Evolutionary conservation across 257 asterid species (phyloP), one percentile per base, ranked within the genome.

Genomic region (Fraxinus cuspidata): DNA sequence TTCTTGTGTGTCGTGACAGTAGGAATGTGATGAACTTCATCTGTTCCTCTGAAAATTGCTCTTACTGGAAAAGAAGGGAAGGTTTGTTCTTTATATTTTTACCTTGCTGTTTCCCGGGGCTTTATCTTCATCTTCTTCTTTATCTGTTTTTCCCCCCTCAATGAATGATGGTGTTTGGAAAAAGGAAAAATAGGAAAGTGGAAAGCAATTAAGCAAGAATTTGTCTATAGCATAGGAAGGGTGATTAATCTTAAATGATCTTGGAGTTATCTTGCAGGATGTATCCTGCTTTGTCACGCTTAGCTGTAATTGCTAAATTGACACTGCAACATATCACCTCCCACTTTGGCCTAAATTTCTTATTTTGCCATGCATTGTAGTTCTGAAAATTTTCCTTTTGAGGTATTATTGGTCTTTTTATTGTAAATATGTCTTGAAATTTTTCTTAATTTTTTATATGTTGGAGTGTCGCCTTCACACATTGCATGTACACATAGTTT

Each of bases 401-500:
- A n/a, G 29, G 27, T 7, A 31, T 27, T 31, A 32, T 34, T 34
- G 4, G 32, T 35, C 53, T 63, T 44, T 75, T 13, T 63, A 35
- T 11, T 71, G 29, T 12, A n/a, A 4, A 3, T 70, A 3, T 23
- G 6, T 31, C n/a, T 27, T 65, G 13, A 21, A 1, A n/a, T 31
- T 21, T 9, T 19, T 25, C 11, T 31, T 28, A 40, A 28, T 44
- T 42, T 69, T 38, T 63, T 7, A 21, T 2, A 21, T 3, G 29
- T 35, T 77, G 68, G 56, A 44, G 70, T 72, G 1, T 16, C 29
- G 0, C 70, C 60, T 65, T 73, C 77, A 15, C 71, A 79, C 71
- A 84, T 79, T 74, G 85, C 32, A 32, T 49, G 21, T 13, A 34
- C 4, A 5, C 2, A 2, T 19, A 35, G 73, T 51, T 67, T 32